These are phyloP conservation scores for Elongisporangium prolatum DNA, from an alignment of 352 stramenopile genomes.

Conservation along the genomic window DNA sequence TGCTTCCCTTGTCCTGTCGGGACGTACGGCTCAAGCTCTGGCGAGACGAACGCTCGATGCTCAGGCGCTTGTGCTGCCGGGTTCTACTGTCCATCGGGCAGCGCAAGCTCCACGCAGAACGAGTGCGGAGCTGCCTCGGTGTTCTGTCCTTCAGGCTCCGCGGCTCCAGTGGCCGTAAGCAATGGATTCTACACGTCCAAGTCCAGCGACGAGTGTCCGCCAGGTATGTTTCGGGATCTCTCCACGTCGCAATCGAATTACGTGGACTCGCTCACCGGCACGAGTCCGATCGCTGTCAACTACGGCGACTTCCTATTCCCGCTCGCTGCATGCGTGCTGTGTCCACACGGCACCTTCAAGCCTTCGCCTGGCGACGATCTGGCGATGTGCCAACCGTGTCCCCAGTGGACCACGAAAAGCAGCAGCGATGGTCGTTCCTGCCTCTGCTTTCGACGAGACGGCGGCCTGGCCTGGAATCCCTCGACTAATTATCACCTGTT, in stretches of 20 bases:
- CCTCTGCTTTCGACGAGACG: conserved; percentile 51
- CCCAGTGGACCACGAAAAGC: conserved; percentile 33
- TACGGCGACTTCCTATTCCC: conserved; percentile 55
- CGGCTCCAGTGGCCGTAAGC: conserved; percentile 16
- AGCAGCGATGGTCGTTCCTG: conserved; percentile 49
- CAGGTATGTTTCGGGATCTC: conserved; percentile 26
- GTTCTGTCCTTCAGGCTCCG: conserved; percentile 40
- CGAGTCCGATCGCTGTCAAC: conserved; percentile 42
- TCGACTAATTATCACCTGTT: conserved; percentile 18
- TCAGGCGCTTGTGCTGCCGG: conserved; percentile 50
- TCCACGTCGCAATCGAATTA: conserved; percentile 21
- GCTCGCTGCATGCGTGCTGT: conserved; percentile 51
- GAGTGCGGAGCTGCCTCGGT: conserved; percentile 43
- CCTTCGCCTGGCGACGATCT: conserved; percentile 29
- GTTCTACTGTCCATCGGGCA: conserved; percentile 64
- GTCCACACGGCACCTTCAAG: conserved; percentile 76
- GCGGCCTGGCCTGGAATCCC: conserved; percentile 30
- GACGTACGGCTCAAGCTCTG: conserved; percentile 35
- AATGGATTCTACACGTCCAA: conserved; percentile 44
- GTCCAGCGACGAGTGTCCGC: conserved; percentile 25
- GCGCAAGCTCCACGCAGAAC: conserved; percentile 28
- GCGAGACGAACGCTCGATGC: conserved; percentile 43
- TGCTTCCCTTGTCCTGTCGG: conserved; percentile 67
- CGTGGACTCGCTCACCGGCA: conserved; percentile 34
- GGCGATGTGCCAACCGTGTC: conserved; percentile 45